Conservation (phyloP, 768 basidiomycete species). For the Pulveroboletus sp. region DNA sequence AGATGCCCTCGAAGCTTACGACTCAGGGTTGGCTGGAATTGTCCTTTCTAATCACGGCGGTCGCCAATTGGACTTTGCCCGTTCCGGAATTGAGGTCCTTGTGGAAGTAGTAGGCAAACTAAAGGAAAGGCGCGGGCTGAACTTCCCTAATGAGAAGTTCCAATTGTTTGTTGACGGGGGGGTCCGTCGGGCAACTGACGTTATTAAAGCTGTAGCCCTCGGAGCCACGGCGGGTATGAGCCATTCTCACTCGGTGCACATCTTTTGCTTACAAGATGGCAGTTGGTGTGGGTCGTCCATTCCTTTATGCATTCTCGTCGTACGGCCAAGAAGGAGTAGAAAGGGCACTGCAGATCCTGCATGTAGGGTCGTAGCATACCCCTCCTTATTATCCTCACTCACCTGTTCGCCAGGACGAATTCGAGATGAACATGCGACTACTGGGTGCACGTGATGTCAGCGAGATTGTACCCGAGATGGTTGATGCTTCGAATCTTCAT, state of each 20-base stretch:
- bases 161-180: conserved; percentile 94
- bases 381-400: not conserved
- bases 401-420: conserved; percentile 66
- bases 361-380: conserved; percentile 37
- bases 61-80: conserved; percentile 72
- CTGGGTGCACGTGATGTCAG: conserved; percentile 77
- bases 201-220: conserved; percentile 81
- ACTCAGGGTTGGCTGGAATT: conserved; percentile 64
- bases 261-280: conserved; percentile 8
- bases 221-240: conserved; percentile 77
- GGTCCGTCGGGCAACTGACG: conserved; percentile 84
- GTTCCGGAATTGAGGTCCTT: conserved; percentile 87
- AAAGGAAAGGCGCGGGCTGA: conserved; percentile 56
- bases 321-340: conserved; percentile 89
- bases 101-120: conserved; percentile 79
- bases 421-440: conserved; percentile 96
- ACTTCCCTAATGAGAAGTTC: conserved; percentile 75
- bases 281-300: conserved; percentile 84
- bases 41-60: conserved; percentile 89
- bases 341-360: conserved; percentile 72
- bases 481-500: conserved; percentile 70
- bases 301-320: conserved; percentile 82
- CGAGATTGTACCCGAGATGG: conserved; percentile 85
- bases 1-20: conserved; percentile 84
- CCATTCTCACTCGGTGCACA: not conserved